Evolutionary conservation across 1,139 yeast species (phyloP).

Genomic region (Nakaseomyces delphensis): DNA sequence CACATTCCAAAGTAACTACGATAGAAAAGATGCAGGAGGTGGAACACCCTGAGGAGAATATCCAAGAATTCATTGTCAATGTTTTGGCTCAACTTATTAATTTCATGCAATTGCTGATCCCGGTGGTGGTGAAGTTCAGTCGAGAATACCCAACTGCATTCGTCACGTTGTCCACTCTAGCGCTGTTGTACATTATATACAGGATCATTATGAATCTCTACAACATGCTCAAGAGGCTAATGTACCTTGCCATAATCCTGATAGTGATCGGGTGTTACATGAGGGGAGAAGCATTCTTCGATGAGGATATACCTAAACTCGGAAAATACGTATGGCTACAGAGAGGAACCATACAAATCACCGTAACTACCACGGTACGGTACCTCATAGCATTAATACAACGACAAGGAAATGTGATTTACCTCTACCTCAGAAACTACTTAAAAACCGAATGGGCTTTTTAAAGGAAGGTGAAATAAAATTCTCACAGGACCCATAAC

Average conservation of each 20-base stretch:
- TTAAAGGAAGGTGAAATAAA: not conserved
- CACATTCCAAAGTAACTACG: too few species aligned
- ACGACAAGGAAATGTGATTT: not conserved
- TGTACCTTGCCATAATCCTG: conserved; percentile 3
- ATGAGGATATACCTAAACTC: not conserved
- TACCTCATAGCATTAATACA: not conserved
- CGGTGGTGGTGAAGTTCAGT: conserved; percentile 7
- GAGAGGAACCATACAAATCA: not conserved
- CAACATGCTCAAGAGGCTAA: conserved; percentile 5
- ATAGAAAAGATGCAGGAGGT: not conserved
- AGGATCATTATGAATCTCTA: conserved; percentile 5
- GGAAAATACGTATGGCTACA: not conserved
- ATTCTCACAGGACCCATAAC: too few species aligned
- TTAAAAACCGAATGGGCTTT: not conserved
- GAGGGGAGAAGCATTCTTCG: conserved; percentile 7
- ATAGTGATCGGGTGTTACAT: conserved; percentile 4
- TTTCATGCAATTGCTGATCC: conserved; percentile 6
- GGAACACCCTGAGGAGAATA: conserved; percentile 5
- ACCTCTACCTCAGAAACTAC: not conserved
- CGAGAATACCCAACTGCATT: conserved; percentile 5
- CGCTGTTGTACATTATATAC: conserved; percentile 2
- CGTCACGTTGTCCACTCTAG: not conserved
- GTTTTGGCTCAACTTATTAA: not conserved
- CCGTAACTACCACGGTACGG: not conserved
- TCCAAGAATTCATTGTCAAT: not conserved